phyloP scores from a whole-genome alignment of 2,329 filamentous ascomycete species.

The Calonectria fujianensis region DNA sequence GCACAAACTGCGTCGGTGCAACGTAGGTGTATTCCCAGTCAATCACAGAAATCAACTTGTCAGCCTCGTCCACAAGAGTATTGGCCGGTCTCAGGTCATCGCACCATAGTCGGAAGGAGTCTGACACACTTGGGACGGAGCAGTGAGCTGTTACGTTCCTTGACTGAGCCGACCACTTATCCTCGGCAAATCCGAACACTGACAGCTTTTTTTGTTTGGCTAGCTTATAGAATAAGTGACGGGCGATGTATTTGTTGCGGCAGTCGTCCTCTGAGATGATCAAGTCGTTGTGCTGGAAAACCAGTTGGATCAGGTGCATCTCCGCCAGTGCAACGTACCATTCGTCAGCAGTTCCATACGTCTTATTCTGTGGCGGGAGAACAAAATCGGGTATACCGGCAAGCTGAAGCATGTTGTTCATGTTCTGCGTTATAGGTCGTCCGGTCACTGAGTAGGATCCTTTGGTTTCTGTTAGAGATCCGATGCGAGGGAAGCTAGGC shows the following conservation, averaged over 20 bases:
- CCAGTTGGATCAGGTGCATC: conserved; percentile 4
- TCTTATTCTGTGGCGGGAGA: neutral
- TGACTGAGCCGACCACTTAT: conserved; percentile 56
- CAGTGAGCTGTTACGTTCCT: conserved; percentile 28
- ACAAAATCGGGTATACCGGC: neutral
- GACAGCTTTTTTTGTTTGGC: conserved; percentile 54
- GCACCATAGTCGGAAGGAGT: conserved; percentile 55
- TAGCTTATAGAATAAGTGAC: conserved; percentile 58
- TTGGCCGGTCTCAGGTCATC: conserved; percentile 60
- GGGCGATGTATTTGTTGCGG: conserved; percentile 9
- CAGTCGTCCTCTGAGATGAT: conserved; percentile 13
- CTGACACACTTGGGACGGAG: neutral
- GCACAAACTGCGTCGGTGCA: conserved; percentile 58
- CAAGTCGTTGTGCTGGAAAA: conserved; percentile 16
- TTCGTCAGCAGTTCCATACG: conserved; percentile 5
- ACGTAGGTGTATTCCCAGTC: conserved; percentile 65
- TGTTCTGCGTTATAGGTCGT: conserved; percentile 7
- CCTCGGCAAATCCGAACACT: conserved; percentile 55
- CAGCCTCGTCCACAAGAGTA: conserved; percentile 56
- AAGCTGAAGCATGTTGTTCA: conserved; percentile 21
- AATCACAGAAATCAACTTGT: conserved; percentile 56
- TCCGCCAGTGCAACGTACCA: conserved; percentile 21
- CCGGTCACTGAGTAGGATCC: conserved; percentile 1
- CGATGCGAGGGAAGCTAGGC: conserved; percentile 12
- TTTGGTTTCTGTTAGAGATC: neutral